Evolutionary conservation across 2,329 filamentous ascomycete genomes (phyloP).

Genomic region (Emmonsiellopsis sp.): DNA sequence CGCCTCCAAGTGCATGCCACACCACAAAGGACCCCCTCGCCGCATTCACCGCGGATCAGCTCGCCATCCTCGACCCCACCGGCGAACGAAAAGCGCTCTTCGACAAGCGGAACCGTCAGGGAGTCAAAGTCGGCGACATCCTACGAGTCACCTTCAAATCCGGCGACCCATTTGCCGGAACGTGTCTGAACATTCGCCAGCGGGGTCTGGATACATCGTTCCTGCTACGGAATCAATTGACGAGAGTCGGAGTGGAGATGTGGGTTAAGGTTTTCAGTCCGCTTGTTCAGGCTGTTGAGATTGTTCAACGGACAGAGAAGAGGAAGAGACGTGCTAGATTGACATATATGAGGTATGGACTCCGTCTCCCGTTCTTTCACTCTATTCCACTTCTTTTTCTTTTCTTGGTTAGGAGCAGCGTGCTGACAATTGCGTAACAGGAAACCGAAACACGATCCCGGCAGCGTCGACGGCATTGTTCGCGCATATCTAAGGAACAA

Average conservation of each 20-base stretch:
- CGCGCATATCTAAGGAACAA: conserved; percentile 52
- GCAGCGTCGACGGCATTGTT: conserved; percentile 74
- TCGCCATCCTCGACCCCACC: conserved; percentile 69
- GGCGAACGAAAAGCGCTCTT: conserved; percentile 77
- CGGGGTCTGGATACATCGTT: conserved; percentile 85
- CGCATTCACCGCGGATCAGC: conserved; percentile 57
- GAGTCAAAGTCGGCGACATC: conserved; percentile 77
- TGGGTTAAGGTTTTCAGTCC: conserved; percentile 94
- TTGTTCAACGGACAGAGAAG: conserved; percentile 79
- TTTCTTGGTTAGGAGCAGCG: neutral
- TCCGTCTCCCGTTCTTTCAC: neutral
- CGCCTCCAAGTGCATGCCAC: conserved; percentile 46
- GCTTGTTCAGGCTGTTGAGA: conserved; percentile 80
- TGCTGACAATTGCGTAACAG: conserved; percentile 18
- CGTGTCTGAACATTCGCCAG: conserved; percentile 76
- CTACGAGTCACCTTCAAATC: conserved; percentile 78
- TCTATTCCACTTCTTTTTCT: neutral
- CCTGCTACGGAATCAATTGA: conserved; percentile 75
- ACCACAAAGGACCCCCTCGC: conserved; percentile 54
- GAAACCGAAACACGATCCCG: conserved; percentile 76
- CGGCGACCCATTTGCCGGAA: conserved; percentile 82
- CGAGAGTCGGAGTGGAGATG: conserved; percentile 86
- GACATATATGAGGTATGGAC: conserved; percentile 68
- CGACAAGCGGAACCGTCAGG: conserved; percentile 61
- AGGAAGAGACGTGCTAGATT: conserved; percentile 76